These are phyloP conservation scores for Aspergillus kassunensis DNA, from an alignment of 495 filamentous ascomycete genomes.

Conservation along the genomic window DNA sequence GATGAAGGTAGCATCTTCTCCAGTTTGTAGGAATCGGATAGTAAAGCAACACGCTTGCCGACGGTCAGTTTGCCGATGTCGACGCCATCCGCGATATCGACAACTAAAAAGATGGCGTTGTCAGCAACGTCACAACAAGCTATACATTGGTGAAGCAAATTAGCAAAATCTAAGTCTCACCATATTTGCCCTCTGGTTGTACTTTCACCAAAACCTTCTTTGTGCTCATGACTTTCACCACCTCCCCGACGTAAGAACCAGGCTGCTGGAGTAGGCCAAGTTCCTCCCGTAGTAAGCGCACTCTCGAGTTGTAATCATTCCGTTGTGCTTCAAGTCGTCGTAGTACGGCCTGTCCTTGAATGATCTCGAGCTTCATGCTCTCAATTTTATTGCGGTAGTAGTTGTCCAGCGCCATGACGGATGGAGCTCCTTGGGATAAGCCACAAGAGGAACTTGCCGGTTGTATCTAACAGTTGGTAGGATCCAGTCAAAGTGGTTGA, in stretches of 20 bases:
- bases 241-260: slow-evolving; percentile 96
- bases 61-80: slow-evolving; percentile 94
- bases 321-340: slow-evolving; percentile 94
- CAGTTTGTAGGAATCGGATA: slow-evolving; percentile 95
- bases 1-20: slow-evolving; percentile 97
- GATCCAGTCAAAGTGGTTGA: neutral
- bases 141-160: slow-evolving; percentile 10
- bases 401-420: slow-evolving; percentile 90
- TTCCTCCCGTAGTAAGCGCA: slow-evolving; percentile 92
- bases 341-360: slow-evolving; percentile 93
- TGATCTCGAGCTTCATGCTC: slow-evolving; percentile 99
- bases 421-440: slow-evolving; percentile 24
- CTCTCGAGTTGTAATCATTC: slow-evolving; percentile 98
- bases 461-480: neutral
- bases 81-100: slow-evolving; percentile 92
- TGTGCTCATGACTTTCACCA: slow-evolving; percentile 99
- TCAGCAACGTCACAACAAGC: slow-evolving; percentile 6
- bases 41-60: slow-evolving; percentile 93
- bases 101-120: slow-evolving; percentile 54
- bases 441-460: too few species aligned
- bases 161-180: slow-evolving; percentile 53
- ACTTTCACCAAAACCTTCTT: slow-evolving; percentile 99
- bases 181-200: slow-evolving; percentile 99
- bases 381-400: slow-evolving; percentile 99
- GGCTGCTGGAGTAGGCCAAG: slow-evolving; percentile 94